Base-by-base conservation (phyloP, 768 basidiomycete genomes). In the Hygrocybe punicea region DNA sequence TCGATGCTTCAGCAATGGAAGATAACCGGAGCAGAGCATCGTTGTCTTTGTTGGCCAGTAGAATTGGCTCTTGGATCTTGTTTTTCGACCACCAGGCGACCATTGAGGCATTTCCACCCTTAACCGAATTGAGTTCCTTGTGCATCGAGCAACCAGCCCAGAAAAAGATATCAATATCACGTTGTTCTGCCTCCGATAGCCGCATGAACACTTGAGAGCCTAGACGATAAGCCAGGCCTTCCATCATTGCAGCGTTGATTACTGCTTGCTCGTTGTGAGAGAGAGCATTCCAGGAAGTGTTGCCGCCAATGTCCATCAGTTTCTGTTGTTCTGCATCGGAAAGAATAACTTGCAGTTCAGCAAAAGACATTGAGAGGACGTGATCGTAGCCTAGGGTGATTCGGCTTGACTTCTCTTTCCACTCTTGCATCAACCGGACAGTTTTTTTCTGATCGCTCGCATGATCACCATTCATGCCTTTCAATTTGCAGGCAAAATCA, bases 141-240 rank as follows among this genome's bases (percentile, higher is more conserved):
- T 77, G 75, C 70, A 73, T 73, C 36, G 67, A 70, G 58, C 75
- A 76, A 1, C 73, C 73, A 24, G 60, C 71, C 67, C 69, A 72
- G 9, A 76, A 55, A 58, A 76, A 76, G 1, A 73, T 60, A 11
- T 66, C 53, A 1, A 68, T 34, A 9, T 46, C 25, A 14, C 6
- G 23, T 24, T 25, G 54, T 29, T 68, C 65, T 23, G 49, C 58
- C 16, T 58, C 54, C n/a, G 60, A 47, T 14, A 71, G 47, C 10
- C 14, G 10, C 3, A 65, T 60, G 55, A 64, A 69, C 21, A 46
- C 65, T 44, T 60, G 56, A 53, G 60, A 52, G 24, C 70, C 69
- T n/a, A 69, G 56, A 16, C 54, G 53, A 11, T 56, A 21, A 25
- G 58, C 53, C 7, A 70, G 48, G 4, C 60, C 58, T 3, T 59